Base-by-base conservation (phyloP, 768 basidiomycete genomes). In the Phaffia tasmanica region DNA sequence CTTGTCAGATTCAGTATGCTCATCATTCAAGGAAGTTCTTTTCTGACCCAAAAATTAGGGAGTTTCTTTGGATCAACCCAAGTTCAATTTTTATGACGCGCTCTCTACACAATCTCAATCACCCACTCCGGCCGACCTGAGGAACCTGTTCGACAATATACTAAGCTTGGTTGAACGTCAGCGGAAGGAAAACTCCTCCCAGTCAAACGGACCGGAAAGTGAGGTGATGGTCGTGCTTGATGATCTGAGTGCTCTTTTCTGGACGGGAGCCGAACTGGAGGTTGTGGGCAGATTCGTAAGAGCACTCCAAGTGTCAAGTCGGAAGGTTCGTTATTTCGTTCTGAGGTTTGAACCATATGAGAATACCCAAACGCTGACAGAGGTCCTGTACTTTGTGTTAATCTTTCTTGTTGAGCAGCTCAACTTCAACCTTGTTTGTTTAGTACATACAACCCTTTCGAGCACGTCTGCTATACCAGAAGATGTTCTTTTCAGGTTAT, bases 261-360 rank as follows among this genome's bases (percentile, higher is more conserved):
- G 66, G 66, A 67, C 54, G 54, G 66, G 66, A 5, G 30, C 58
- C n/a, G 61, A 62, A n/a, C 54, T 23, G 6, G 66, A 62, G 11
- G 66, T 62, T 5, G 53, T 67, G 15, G 23, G 21, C 29, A 46
- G 54, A 18, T 56, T 67, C 30, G 47, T 63, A n/a, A 56, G 66
- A 16, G 66, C 61, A 19, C 42, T 67, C 1, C 61, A 62, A 23
- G 46, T 30, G 18, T 21, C 42, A 23, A 57, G 49, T 32, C 19
- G 48, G 19, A 19, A 62, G 46, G 66, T 63, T n/a, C 23, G 65
- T 57, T 29, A 3, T 49, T 27, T 47, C 35, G 25, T 29, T 57
- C 11, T 21, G 25, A 27, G 7, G 11, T 57, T 2, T 57, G 19
- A 23, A 19, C 27, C 25, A n/a, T 32, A 27, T 32, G 32, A 29